Evolutionary conservation across 78 protist species (phyloP), one percentile per base, ranked within the genome.

Genomic region (Dictyostelium brefeldianum): DNA sequence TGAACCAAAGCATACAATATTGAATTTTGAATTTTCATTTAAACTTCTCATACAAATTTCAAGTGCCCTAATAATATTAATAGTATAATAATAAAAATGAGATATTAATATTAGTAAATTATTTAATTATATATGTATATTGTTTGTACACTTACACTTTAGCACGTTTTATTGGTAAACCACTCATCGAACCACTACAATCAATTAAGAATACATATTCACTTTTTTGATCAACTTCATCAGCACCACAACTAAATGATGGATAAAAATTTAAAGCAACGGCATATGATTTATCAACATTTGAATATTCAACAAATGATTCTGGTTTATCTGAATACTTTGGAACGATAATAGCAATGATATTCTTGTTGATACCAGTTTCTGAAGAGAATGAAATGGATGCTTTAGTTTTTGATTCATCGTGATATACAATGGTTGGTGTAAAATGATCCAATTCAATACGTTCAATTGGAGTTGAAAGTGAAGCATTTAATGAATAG

Each of bases 111-210:
- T 54, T 17, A 17, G 18, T 54, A 65, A 27, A 25, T 65, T 12
- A 29, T 29, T 8, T 27, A 0, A 11, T 1, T 27, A 29, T 29
- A 27, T 29, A 65, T 27, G 10, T 27, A 65, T 65, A 27, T 27
- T n/a, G n/a, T n/a, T 67, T 31, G 0, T 25, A 67, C 15, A 31
- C 3, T 48, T 75, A 77, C 81, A n/a, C 20, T 43, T 87, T 87
- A 53, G 93, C 83, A 27, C 65, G 70, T 22, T 9, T 15, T 11
- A 91, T 91, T 47, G 95, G 47, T 0, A 4, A 22, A 65, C 95
- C 95, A 81, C 54, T 15, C 95, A 91, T 91, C 12, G 67, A 36
- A 4, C 95, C 95, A 25, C 77, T 53, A 57, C 95, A 91, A 81
- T 91, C 95, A 46, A 91, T 11, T 4, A 91, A 18, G 20, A 91